Percentiles rank a stretch among this genome's conserved stretches.
Evolutionary conservation across 1,284 basidiomycete species (phyloP).

Genomic region (Malassezia yamatoensis): DNA sequence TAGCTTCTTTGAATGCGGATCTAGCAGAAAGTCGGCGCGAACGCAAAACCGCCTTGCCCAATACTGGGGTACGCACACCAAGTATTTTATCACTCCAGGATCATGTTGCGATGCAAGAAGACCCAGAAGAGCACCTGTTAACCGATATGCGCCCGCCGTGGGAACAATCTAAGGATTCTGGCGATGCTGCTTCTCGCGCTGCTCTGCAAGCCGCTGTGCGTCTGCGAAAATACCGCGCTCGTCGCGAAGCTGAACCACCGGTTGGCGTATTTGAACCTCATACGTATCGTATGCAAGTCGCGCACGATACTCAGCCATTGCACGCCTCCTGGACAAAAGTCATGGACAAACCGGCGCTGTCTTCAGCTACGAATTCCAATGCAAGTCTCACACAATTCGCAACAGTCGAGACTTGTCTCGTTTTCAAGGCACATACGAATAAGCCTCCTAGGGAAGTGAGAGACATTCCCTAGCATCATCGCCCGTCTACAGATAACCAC

Average conservation of each 20-base stretch:
- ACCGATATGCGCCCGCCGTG: slow-evolving; percentile 33
- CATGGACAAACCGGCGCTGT: background rate
- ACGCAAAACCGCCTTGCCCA: slow-evolving; percentile 25
- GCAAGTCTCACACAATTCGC: background rate
- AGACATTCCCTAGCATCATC: too few species aligned
- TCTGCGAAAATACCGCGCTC: slow-evolving; percentile 10
- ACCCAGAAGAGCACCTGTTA: slow-evolving; percentile 25
- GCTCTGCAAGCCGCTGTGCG: slow-evolving; percentile 17
- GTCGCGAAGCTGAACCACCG: slow-evolving; percentile 28
- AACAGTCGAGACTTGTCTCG: slow-evolving; percentile 3
- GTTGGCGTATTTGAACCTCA: slow-evolving; percentile 43
- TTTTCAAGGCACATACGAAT: too few species aligned
- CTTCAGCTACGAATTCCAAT: background rate
- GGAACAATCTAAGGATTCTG: slow-evolving; percentile 26
- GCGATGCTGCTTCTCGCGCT: slow-evolving; percentile 2
- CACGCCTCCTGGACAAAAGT: slow-evolving; percentile 23
- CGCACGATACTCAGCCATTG: slow-evolving; percentile 28
- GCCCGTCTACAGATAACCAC: too few species aligned
- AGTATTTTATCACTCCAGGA: slow-evolving; percentile 13
- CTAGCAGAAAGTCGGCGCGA: slow-evolving; percentile 32
- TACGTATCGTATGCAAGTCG: slow-evolving; percentile 35
- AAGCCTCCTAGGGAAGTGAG: too few species aligned
- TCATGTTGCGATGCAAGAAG: slow-evolving; percentile 17
- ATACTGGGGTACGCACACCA: slow-evolving; percentile 8
- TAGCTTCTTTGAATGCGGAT: slow-evolving; percentile 40